A percentile compares a stretch with the other conserved stretches of the same genome.
Conservation (phyloP, 139 green algal species). For the Edaphochlamys debaryana region DNA sequence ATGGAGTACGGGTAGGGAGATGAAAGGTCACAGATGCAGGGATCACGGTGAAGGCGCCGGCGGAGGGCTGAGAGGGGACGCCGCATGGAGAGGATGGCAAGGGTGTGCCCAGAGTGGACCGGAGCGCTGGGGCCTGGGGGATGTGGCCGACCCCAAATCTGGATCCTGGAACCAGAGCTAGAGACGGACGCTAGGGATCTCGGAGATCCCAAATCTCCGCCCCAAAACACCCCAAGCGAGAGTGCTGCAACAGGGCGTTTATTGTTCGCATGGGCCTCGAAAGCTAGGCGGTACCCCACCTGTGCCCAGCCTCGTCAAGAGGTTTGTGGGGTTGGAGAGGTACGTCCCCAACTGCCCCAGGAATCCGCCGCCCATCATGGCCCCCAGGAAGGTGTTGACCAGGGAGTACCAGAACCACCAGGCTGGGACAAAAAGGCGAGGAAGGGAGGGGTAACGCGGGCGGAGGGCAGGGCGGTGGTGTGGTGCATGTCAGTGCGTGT, state of each 20-base stretch:
- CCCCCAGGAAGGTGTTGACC: constrained; percentile 35
- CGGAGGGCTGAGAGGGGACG: not conserved
- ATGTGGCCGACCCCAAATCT: no score
- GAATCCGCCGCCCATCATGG: constrained; percentile 16
- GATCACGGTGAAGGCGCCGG: not conserved
- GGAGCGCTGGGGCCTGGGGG: no score
- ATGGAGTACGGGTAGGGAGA: not conserved
- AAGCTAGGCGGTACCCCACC: not conserved
- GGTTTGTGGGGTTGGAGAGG: not conserved
- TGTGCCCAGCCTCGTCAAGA: not conserved
- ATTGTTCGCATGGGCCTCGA: no score
- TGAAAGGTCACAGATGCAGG: not conserved
- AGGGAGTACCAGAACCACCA: constrained; percentile 34
- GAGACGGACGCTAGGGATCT: no score
- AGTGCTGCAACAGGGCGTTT: not conserved
- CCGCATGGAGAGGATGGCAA: no score
- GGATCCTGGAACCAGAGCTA: no score
- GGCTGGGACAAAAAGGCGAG: not conserved
- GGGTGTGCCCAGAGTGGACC: no score
- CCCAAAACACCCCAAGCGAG: not conserved
- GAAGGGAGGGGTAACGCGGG: not conserved
- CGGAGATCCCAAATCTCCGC: no score
- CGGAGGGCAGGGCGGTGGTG: not conserved
- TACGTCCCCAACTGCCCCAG: constrained; percentile 4
- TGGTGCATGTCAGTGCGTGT: not conserved